A percentile compares a stretch with the other conserved stretches of the same genome.
These are phyloP conservation scores for Verticillium klebahnii DNA, from an alignment of 2,329 filamentous ascomycete genomes.

Conservation along the genomic window DNA sequence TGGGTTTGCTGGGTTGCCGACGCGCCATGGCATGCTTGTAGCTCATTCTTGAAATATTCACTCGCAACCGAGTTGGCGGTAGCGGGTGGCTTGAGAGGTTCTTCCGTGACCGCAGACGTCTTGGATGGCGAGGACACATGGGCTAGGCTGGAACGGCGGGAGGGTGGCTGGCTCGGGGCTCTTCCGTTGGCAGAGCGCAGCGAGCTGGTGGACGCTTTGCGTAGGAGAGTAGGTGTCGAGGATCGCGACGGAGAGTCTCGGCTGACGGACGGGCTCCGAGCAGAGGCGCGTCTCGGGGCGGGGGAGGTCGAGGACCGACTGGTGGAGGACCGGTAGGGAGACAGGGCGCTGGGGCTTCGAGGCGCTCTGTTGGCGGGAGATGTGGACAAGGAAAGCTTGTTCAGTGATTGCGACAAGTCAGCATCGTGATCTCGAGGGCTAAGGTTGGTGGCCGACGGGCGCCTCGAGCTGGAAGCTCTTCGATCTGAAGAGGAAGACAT, in stretches of 20 bases:
- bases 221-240: constrained; percentile 45
- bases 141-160: constrained; percentile 44
- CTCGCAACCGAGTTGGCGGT: constrained; percentile 57
- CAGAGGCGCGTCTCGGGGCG: constrained; percentile 28
- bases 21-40: constrained; percentile 55
- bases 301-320: constrained; percentile 34
- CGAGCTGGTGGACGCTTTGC: constrained; percentile 55
- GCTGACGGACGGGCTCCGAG: constrained; percentile 36
- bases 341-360: constrained; percentile 21
- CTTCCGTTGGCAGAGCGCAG: constrained; percentile 43
- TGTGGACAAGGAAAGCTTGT: constrained; percentile 37
- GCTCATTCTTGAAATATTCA: constrained; percentile 65
- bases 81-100: constrained; percentile 32
- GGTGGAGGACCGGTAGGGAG: constrained; percentile 30
- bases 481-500: constrained; percentile 22
- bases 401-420: constrained; percentile 36
- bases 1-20: constrained; percentile 41
- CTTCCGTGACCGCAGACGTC: constrained; percentile 26
- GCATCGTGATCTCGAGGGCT: constrained; percentile 22
- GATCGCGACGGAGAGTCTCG: constrained; percentile 35
- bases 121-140: constrained; percentile 39
- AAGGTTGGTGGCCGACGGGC: constrained; percentile 22
- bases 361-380: constrained; percentile 22
- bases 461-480: constrained; percentile 21
- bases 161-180: constrained; percentile 29